Evolutionary conservation across 2,329 filamentous ascomycete species (phyloP), one percentile per base, ranked within the genome.

Genomic region (Orbilia ellipsospora): DNA sequence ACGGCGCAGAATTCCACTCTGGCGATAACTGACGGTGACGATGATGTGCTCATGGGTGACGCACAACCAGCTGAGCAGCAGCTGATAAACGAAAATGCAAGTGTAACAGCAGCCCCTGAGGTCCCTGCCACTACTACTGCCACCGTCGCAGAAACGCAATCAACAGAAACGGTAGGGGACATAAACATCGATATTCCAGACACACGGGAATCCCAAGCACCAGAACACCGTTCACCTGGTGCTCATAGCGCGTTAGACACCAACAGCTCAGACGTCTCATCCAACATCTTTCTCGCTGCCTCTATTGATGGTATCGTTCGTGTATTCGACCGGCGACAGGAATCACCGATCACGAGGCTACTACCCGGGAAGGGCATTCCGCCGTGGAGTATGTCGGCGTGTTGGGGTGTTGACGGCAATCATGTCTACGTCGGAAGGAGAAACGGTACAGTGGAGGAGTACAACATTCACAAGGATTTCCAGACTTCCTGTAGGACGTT

Each of bases 301-400:
- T 91, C 92, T 1, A 92, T 94, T 7, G 91, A 98, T 83, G 94
- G 94, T 63, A 90, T 90, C 0, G 85, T 99, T 52, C 90, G 93
- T n/a, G 89, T 99, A 78, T 99, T 95, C 94, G 96, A 99, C 80
- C 86, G 90, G 2, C 89, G 95, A 18, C 88, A 91, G 77, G 87
- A 88, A 0, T 87, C 90, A 42, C 91, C 94, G 0, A 86, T 97
- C 1, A 93, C 95, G 1, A 89, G 90, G 28, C 94, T 98, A 68
- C 85, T 86, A 0, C 92, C 91, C 16, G 86, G 89, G 10, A 88
- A 89, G 10, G 89, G 89, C 16, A 92, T 93, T 0, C 94, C 95
- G 0, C 95, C 94, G 0, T 99, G 94, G 94, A 98, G 94, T 82
- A 97, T 97, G 89, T 94, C 92, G 78, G 93, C 93, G 0, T 97